Evolutionary conservation across 768 basidiomycete genomes (phyloP), one percentile per base, ranked within the genome.

Genomic region (Russula foetens): DNA sequence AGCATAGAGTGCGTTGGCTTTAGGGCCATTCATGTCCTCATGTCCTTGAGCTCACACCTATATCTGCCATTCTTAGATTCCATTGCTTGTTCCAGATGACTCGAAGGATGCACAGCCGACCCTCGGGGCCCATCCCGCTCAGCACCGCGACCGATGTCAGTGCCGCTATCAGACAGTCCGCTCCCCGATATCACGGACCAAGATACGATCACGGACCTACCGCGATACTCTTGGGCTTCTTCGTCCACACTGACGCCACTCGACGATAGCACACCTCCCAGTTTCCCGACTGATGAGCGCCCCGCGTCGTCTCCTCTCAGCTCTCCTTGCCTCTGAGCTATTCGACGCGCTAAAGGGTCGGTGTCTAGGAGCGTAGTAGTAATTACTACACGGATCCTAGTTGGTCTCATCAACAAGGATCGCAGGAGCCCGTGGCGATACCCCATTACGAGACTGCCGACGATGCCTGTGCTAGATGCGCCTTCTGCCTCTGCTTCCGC

Each of bases 301-400:
- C 58, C 44, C 12, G 21, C 51, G 9, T 49, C 63, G 5, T 66
- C 65, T 7, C 65, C 65, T 0, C 59, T 66, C 1, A 61, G 55
- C n/a, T 64, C 65, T 4, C 56, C 1, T 61, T 59, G 3, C 65
- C n/a, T n/a, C n/a, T n/a, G n/a, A n/a, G n/a, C n/a, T n/a, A n/a
- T n/a, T n/a, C n/a, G n/a, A n/a, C n/a, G n/a, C n/a, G n/a, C n/a
- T n/a, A n/a, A n/a, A n/a, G n/a, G n/a, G n/a, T n/a, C n/a, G n/a
- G n/a, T n/a, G n/a, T n/a, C n/a, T n/a, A n/a, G n/a, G n/a, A n/a
- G n/a, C n/a, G n/a, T n/a, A n/a, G n/a, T n/a, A n/a, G n/a, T n/a
- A n/a, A n/a, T n/a, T n/a, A n/a, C n/a, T n/a, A n/a, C n/a, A n/a
- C n/a, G n/a, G n/a, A n/a, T n/a, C n/a, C n/a, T n/a, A n/a, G n/a